phyloP scores from a whole-genome alignment of 495 filamentous ascomycete species.

The Filosporella fistucella region DNA sequence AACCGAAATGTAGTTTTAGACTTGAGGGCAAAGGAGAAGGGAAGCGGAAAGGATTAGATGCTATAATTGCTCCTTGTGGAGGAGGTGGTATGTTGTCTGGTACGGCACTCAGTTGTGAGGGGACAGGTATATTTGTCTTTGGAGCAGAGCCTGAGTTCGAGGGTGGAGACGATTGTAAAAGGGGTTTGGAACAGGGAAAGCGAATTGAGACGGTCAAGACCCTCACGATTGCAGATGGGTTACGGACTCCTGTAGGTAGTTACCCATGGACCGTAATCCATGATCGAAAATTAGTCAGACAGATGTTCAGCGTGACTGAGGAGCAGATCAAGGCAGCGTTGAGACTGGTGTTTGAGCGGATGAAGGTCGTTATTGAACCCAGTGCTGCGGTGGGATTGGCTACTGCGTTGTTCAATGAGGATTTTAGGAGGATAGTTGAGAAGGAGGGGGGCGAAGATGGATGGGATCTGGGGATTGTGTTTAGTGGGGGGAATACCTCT shows the following conservation, averaged over 20 bases:
- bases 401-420: conserved; percentile 77
- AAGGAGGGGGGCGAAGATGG: conserved; percentile 61
- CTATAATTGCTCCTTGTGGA: conserved; percentile 80
- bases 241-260: conserved; percentile 78
- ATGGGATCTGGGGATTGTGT: conserved; percentile 83
- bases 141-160: conserved; percentile 87
- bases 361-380: conserved; percentile 92
- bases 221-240: conserved; percentile 84
- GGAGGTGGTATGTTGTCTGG: conserved; percentile 88
- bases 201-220: conserved; percentile 64
- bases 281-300: conserved; percentile 61
- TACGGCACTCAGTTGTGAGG: conserved; percentile 68
- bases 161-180: conserved; percentile 75
- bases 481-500: conserved; percentile 89
- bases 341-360: conserved; percentile 75
- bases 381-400: conserved; percentile 84
- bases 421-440: conserved; percentile 69
- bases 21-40: conserved; percentile 7
- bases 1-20: conserved; percentile 11
- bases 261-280: conserved; percentile 80
- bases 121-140: conserved; percentile 66
- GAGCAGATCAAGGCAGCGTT: conserved; percentile 77
- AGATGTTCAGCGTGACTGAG: conserved; percentile 75
- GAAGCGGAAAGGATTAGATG: conserved; percentile 49
- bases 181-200: conserved; percentile 57